A percentile compares a stretch with the other conserved stretches of the same genome.
These are phyloP conservation scores for Sporisorium reilianum DNA, from an alignment of 1,284 basidiomycete genomes.

Conservation along the genomic window DNA sequence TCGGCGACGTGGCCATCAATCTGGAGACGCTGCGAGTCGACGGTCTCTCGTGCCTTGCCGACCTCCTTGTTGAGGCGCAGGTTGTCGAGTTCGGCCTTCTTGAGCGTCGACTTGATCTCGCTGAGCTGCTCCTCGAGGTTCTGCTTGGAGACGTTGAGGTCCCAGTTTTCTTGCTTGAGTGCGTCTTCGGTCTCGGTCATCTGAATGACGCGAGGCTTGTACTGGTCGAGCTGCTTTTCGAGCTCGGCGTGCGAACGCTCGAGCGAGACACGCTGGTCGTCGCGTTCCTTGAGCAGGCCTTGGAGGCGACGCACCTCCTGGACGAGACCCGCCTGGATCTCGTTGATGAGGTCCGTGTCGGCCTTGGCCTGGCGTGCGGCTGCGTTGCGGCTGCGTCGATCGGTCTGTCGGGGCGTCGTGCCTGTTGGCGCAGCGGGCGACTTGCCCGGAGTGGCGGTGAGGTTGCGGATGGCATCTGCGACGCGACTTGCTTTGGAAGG, in stretches of 20 bases:
- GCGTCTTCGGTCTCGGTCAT: slow-evolving; percentile 72
- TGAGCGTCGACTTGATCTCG: slow-evolving; percentile 77
- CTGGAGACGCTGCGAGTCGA: slow-evolving; percentile 88
- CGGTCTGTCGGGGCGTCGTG: slow-evolving; percentile 48
- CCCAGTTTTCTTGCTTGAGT: slow-evolving; percentile 98
- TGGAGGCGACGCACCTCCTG: slow-evolving; percentile 60
- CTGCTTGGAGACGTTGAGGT: slow-evolving; percentile 91
- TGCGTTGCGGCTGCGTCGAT: slow-evolving; percentile 59
- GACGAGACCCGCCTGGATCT: slow-evolving; percentile 60
- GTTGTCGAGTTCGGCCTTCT: slow-evolving; percentile 84
- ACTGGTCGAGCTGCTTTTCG: slow-evolving; percentile 59
- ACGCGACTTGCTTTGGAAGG: slow-evolving; percentile 50
- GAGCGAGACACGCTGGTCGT: slow-evolving; percentile 52
- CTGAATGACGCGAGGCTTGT: slow-evolving; percentile 59
- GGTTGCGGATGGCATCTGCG: slow-evolving; percentile 43
- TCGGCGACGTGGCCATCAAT: slow-evolving; percentile 79
- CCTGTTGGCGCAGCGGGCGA: slow-evolving; percentile 32
- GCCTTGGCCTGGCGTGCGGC: slow-evolving; percentile 55
- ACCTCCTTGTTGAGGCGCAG: slow-evolving; percentile 83
- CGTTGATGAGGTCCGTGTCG: slow-evolving; percentile 60
- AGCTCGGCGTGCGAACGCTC: slow-evolving; percentile 49
- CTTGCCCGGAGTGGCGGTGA: slow-evolving; percentile 43
- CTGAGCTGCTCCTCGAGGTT: slow-evolving; percentile 81
- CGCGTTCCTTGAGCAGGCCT: slow-evolving; percentile 56
- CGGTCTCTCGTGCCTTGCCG: slow-evolving; percentile 79